Evolutionary conservation across 2,329 filamentous ascomycete species (phyloP), one percentile per base, ranked within the genome.

Genomic region (Thermomyces lanuginosus): DNA sequence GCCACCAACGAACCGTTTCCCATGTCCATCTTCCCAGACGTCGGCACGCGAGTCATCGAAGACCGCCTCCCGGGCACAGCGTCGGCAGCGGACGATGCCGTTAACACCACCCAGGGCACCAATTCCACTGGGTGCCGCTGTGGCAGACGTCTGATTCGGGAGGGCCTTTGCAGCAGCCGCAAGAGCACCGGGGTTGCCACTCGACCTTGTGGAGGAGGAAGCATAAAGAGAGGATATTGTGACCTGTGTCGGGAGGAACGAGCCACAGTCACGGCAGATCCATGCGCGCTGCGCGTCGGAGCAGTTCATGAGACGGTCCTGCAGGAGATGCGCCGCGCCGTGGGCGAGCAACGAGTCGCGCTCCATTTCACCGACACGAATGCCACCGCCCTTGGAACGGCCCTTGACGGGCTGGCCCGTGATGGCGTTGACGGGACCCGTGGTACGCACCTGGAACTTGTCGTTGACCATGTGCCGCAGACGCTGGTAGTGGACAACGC

Each of bases 391-490:
- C 56, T 86, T 81, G 51, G 91, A 89, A 51, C 89, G 69, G 37
- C 89, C 89, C 63, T 95, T 93, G 64, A 98, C 89, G 21, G 89
- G 89, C 51, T 98, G 89, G 16, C 86, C 84, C 0, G 86, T 95
- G 9, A 89, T 72, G 13, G 76, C 71, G 29, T 89, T 89, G 22
- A 93, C 77, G 1, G 84, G 84, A 29, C 89, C 89, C 0, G 89
- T 95, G 2, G 89, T 95, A 55, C 89, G 75, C 30, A 95, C 89
- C 55, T 98, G 89, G 65, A 80, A 98, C 58, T 98, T 98, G 58
- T 98, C 89, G 68, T 93, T 95, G 30, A 98, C 89, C 89, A 98
- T 98, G 74, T 98, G 89, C 51, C 89, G 69, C 34, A 98, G 68
- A 53, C 89, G 76, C 58, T 98, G 89, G 64, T 98, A 98, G 65